A percentile compares a stretch with the other conserved stretches of the same genome.
phyloP scores from a whole-genome alignment of 352 stramenopile genomes.

The Aphanomyces astaci region DNA sequence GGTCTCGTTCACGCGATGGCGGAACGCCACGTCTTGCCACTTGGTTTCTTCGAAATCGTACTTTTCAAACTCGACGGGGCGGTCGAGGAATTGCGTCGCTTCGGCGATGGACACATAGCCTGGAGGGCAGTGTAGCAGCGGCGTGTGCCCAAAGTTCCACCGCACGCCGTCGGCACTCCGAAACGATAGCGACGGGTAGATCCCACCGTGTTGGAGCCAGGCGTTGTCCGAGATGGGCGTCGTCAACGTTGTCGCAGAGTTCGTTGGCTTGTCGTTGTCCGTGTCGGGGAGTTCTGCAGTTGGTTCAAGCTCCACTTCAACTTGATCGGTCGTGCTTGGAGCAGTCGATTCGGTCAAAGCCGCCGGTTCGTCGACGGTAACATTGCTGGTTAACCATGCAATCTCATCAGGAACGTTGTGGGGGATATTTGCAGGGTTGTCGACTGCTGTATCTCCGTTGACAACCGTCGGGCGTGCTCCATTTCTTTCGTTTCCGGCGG shows the following conservation, averaged over 20 bases:
- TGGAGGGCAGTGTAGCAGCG: slow-evolving; percentile 28
- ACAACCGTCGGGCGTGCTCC: no score
- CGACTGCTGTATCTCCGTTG: no score
- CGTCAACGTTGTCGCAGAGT: background rate
- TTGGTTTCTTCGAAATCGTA: slow-evolving; percentile 41
- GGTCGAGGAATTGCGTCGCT: slow-evolving; percentile 22
- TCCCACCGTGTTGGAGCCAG: slow-evolving; percentile 11
- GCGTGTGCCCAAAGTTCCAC: slow-evolving; percentile 63
- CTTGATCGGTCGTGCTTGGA: no score
- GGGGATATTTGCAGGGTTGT: no score
- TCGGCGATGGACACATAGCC: slow-evolving; percentile 7
- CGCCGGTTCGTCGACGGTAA: no score
- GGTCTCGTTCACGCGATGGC: slow-evolving; percentile 54
- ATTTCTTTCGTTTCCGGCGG: background rate
- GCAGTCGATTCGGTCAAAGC: no score
- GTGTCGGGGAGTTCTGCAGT: background rate
- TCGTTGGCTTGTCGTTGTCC: background rate
- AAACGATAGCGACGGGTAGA: slow-evolving; percentile 16
- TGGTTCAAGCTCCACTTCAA: background rate
- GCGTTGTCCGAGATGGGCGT: background rate
- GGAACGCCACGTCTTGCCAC: slow-evolving; percentile 53
- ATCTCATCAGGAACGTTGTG: no score
- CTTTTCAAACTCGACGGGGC: slow-evolving; percentile 44
- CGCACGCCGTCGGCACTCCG: slow-evolving; percentile 35
- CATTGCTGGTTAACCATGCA: no score